Base-by-base conservation (phyloP, 2,329 filamentous ascomycete species). In the Aspergillus tanneri region DNA sequence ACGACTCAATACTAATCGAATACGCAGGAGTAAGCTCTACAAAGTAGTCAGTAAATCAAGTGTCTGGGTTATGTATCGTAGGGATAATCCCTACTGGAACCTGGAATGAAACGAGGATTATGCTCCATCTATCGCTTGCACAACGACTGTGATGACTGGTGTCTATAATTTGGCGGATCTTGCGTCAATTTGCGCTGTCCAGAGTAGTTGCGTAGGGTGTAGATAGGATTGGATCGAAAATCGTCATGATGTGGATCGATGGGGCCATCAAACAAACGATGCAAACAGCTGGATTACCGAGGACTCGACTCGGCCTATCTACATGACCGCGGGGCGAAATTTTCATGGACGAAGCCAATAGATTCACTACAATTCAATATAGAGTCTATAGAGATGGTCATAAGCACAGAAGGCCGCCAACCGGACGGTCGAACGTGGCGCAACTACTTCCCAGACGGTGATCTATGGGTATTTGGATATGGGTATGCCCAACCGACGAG, bases 401-500 rank as follows among this genome's bases (percentile, higher is more conserved):
- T 36, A 18, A 19, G 35, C 36, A 42, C 43, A 23, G 51, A 58
- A 42, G 57, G 53, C 5, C 50, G 56, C 19, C 52, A 60, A 22
- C 54, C 59, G 7, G 57, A 59, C n/a, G 63, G 62, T 23, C 61
- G 59, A 59, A 65, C 64, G 68, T 81, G 74, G 71, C 61, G 65
- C 64, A 63, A 59, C 59, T 55, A 72, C 54, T 73, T 73, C 35
- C 68, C 70, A 1, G 58, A 74, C 19, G 76, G 81, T 27, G 88
- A 95, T 65, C 90, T 97, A 62, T 99, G 93, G 93, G 77, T 99
- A 37, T 97, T 96, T 71, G 93, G 93, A 53, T 99, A 97, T 66
- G 93, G 92, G 92, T 96, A 76, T 57, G 78, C 74, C 34, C 27
- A 59, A 21, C 7, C 9, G 21, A 40, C 30, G 1, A 16, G 16